phyloP scores from a whole-genome alignment of 192 early-diverging fungal species.

The Lunasporangiospora selenospora region DNA sequence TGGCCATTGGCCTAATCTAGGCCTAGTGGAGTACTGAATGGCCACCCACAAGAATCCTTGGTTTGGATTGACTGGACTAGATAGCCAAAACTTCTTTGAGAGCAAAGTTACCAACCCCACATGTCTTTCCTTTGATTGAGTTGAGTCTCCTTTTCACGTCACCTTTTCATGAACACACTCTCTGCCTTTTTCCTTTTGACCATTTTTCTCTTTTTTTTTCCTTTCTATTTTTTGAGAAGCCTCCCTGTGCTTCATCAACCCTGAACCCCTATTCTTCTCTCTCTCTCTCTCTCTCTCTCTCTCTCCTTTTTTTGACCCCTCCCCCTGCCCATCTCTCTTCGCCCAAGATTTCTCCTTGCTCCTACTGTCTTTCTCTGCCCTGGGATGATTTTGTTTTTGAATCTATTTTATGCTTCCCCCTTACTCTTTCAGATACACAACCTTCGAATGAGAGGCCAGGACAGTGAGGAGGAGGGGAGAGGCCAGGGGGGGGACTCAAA shows the following conservation, averaged over 20 bases:
- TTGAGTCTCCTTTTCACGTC: not conserved
- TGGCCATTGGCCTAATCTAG: not conserved
- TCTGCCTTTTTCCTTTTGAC: not conserved
- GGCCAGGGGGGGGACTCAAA: no score
- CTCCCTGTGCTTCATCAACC: not conserved
- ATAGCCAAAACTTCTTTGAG: no score
- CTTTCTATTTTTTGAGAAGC: not conserved
- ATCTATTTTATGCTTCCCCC: not conserved
- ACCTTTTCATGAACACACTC: not conserved
- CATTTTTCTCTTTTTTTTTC: not conserved
- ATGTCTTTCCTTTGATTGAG: not conserved
- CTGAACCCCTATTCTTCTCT: slow-evolving; percentile 1
- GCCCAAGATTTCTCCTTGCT: not conserved
- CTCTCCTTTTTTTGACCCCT: not conserved
- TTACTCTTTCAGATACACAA: no score
- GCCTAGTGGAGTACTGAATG: no score
- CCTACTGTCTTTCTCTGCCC: not conserved
- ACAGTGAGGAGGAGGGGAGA: no score
- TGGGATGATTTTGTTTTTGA: slow-evolving; percentile 14
- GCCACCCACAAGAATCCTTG: no score
- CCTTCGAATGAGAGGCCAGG: no score
- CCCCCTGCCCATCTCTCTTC: not conserved
- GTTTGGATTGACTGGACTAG: no score
- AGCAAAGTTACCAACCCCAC: not conserved
- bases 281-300: slow-evolving; percentile 1